Evolutionary conservation across 2,329 filamentous ascomycete genomes (phyloP), one percentile per base, ranked within the genome.

Genomic region (Colletotrichum chlorophyti): DNA sequence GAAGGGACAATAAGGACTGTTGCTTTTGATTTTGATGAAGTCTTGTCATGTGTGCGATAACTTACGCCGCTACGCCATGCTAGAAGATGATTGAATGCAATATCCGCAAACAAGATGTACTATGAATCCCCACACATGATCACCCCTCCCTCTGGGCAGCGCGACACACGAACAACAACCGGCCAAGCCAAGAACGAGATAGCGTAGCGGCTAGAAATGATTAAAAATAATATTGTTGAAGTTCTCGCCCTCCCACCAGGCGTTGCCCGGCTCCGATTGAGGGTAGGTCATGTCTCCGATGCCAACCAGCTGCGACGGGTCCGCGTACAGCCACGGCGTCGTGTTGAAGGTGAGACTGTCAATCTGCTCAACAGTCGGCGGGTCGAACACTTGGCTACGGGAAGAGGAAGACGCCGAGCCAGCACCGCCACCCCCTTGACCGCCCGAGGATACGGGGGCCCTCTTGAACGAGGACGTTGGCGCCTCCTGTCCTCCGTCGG

Each of bases 401-500:
- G 60, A 40, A 11, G 53, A 24, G 1, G 53, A 27, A 1, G 12
- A 19, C 14, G 50, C 9, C 10, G 32, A 29, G n/a, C n/a, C n/a
- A n/a, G n/a, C n/a, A n/a, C n/a, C n/a, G n/a, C n/a, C n/a, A n/a
- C n/a, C n/a, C n/a, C n/a, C n/a, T n/a, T n/a, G n/a, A n/a, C n/a
- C n/a, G n/a, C 63, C 60, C 2, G 69, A 62, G 0, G 65, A 60
- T 2, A 65, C 31, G 0, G 68, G 63, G 4, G 65, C 10, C 35
- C 37, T 64, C 48, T 72, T 76, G 67, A 66, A 75, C 0, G 74
- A 74, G 14, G 71, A 24, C 7, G 78, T 76, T 1, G 79, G 79
- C 1, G 76, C 79, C 9, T 79, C 78, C 50, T 80, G 79, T 0
- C 80, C 80, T 9, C 80, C 80, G 54, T 82, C 79, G 3, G 79